Percentiles rank a stretch among this genome's conserved stretches.
These are phyloP conservation scores for Castanospermum australe DNA, from an alignment of 306 rosid genomes.

Conservation along the genomic window DNA sequence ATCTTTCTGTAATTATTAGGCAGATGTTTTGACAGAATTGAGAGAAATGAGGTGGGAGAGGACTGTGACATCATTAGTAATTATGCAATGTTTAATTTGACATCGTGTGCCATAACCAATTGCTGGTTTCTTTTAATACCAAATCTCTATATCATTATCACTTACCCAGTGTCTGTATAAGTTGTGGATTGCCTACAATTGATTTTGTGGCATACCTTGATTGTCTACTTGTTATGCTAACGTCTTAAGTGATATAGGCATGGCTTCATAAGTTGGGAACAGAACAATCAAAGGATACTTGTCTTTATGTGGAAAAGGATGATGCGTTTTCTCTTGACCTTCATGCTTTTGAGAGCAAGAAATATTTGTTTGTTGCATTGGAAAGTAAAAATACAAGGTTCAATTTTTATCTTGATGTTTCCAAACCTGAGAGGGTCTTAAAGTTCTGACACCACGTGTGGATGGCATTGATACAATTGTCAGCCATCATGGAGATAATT, in stretches of 20 bases:
- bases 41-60: no score
- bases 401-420: slow-evolving; percentile 86
- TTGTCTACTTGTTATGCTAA: slow-evolving; percentile 21
- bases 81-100: background rate
- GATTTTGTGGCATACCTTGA: background rate
- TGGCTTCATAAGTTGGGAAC: slow-evolving; percentile 82
- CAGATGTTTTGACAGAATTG: no score
- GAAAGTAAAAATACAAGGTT: slow-evolving; percentile 84
- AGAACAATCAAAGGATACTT: slow-evolving; percentile 69
- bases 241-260: slow-evolving; percentile 50
- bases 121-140: background rate
- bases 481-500: slow-evolving; percentile 86
- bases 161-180: no score
- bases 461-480: slow-evolving; percentile 75
- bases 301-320: slow-evolving; percentile 80
- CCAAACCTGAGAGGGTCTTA: slow-evolving; percentile 72
- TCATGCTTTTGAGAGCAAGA: slow-evolving; percentile 79
- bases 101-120: background rate
- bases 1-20: no score
- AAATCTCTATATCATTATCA: background rate
- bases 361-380: slow-evolving; percentile 78
- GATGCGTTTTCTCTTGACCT: slow-evolving; percentile 78
- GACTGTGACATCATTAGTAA: no score
- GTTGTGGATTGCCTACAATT: background rate
- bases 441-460: slow-evolving; percentile 72